phyloP scores from a whole-genome alignment of 2,329 filamentous ascomycete species.

The Paecilomyces sp. region DNA sequence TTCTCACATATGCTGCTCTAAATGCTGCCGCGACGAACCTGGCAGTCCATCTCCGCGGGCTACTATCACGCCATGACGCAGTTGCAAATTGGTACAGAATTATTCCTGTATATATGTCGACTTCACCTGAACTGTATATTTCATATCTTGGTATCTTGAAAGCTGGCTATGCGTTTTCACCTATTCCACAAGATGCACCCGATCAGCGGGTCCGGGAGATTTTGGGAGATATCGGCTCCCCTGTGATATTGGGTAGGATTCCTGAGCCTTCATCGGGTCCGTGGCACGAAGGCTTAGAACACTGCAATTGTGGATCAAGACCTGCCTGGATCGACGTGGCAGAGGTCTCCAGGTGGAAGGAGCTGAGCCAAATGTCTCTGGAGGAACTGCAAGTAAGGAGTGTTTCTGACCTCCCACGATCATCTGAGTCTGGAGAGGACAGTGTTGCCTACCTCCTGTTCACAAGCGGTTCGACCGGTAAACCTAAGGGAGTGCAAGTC shows the following conservation, averaged over 20 bases:
- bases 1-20: conserved; percentile 17
- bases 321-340: conserved; percentile 16
- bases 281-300: conserved; percentile 1
- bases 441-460: conserved; percentile 26
- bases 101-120: conserved; percentile 21
- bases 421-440: conserved; percentile 1
- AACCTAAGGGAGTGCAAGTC: conserved; percentile 26
- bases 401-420: conserved; percentile 1
- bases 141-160: conserved; percentile 30
- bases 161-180: conserved; percentile 30
- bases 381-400: conserved; percentile 4
- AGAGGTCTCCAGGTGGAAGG: conserved; percentile 13
- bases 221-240: conserved; percentile 19
- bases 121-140: conserved; percentile 31
- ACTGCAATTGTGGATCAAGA: neutral
- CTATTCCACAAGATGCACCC: conserved; percentile 30
- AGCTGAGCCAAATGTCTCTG: conserved; percentile 3
- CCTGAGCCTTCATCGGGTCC: conserved; percentile 8
- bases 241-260: conserved; percentile 14
- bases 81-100: conserved; percentile 8
- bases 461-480: conserved; percentile 28
- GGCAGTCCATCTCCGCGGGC: conserved; percentile 11
- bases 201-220: conserved; percentile 18
- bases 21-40: conserved; percentile 15
- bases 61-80: conserved; percentile 2